Percentiles rank a stretch among this genome's conserved stretches.
Conservation (phyloP, 495 filamentous ascomycete genomes). For the Wilcoxina mikolae region DNA sequence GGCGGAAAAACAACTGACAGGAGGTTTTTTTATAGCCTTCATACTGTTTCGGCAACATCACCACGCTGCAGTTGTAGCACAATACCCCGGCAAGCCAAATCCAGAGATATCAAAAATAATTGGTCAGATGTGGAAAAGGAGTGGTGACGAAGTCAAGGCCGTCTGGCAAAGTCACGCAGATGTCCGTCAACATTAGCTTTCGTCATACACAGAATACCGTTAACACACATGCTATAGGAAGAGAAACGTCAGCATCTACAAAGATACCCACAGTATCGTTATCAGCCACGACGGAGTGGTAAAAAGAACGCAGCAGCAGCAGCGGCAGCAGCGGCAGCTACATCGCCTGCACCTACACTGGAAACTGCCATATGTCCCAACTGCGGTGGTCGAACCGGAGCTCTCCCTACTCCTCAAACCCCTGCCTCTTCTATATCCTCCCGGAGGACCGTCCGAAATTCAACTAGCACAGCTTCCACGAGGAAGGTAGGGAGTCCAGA, state of each 20-base stretch:
- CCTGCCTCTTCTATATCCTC: conserved; percentile 16
- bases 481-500: conserved; percentile 8
- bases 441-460: background rate
- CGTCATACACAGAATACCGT: background rate
- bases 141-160: conserved; percentile 58
- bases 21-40: conserved; percentile 52
- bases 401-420: conserved; percentile 22
- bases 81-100: conserved; percentile 81
- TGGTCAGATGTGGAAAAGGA: conserved; percentile 74
- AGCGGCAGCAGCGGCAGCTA: conserved; percentile 9
- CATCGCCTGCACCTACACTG: conserved; percentile 15
- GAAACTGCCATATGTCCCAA: conserved; percentile 25
- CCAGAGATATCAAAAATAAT: conserved; percentile 98
- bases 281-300: conserved; percentile 71
- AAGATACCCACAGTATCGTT: conserved; percentile 86
- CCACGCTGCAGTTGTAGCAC: conserved; percentile 62
- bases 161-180: conserved; percentile 85
- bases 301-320: conserved; percentile 29
- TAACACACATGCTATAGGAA: conserved; percentile 39
- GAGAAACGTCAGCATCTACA: conserved; percentile 82
- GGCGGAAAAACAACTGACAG: conserved; percentile 1
- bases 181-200: conserved; percentile 32
- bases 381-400: conserved; percentile 26
- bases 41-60: conserved; percentile 94
- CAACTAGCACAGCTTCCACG: background rate